Base-by-base conservation (phyloP, 164 flowering plant genomes). In the Berberis vulgaris region DNA sequence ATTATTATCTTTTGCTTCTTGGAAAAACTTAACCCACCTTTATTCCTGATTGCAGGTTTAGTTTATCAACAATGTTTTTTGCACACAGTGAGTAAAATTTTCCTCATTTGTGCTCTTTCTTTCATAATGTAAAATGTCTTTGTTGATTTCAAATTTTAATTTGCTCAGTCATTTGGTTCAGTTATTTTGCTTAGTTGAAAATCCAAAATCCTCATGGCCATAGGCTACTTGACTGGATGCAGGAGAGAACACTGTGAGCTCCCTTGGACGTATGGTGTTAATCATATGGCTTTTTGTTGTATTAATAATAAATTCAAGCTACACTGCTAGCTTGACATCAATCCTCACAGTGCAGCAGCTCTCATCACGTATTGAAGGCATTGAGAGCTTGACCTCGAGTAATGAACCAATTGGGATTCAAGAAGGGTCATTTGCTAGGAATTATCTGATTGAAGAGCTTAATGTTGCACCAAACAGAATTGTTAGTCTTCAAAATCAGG, bases 281-380 rank as follows among this genome's bases (percentile, higher is more conserved):
- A 72, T 93, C 61, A 74, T 90, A 63, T 93, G 98, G 98, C 85
- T 93, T 1, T 93, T 89, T 73, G 90, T 93, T 38, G 96, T 93
- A 45, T 60, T 93, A 62, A 89, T 93, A 45, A 89, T 93, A 80
- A 90, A 83, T 67, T 93, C 98, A 59, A 89, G 97, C 77, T 93
- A 89, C 76, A 93, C 98, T 1, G 98, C 98, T 60, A 93, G 97
- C 71, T 87, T 93, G 81, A 90, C 98, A 52, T 88, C 98, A 49
- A 90, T 88, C 72, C 94, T 93, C 69, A 90, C 98, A 6, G 92
- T 93, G 63, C 91, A 82, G 69, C 92, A 90, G 74, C 81, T 93
- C 55, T 71, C 89, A n/a, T 83, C 97, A 7, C 64, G 78, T 45
- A 85, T 93, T 56, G 78, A 78, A 65, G 96, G 97, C 62, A 82